Conservation (phyloP, 139 green algal species). For the Volvox reticuliferus region DNA sequence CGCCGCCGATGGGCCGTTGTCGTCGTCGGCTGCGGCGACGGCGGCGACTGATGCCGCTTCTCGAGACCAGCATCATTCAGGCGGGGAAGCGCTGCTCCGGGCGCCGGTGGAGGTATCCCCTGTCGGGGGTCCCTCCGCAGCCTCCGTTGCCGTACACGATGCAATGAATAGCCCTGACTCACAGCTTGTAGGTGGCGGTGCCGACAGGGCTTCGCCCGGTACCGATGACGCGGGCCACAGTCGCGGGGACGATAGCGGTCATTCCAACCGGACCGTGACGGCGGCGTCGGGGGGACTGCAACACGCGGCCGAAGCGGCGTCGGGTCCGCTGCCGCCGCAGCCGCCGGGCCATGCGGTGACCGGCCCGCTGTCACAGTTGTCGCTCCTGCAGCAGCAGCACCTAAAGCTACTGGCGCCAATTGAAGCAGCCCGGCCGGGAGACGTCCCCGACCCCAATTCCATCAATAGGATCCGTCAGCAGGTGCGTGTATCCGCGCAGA, state of each 20-base stretch:
- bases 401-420: slow-evolving; percentile 32
- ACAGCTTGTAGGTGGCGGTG: not conserved
- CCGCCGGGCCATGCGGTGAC: not conserved
- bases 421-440: slow-evolving; percentile 24
- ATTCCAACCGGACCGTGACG: not conserved
- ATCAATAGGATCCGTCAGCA: slow-evolving; percentile 45
- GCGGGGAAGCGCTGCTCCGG: not conserved
- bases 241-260: not conserved
- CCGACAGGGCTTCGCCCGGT: not conserved
- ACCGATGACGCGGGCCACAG: not conserved
- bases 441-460: slow-evolving; percentile 33
- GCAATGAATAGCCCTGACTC: slow-evolving; percentile 42
- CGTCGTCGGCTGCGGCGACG: too few species aligned
- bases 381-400: slow-evolving; percentile 34
- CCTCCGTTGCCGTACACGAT: slow-evolving; percentile 9
- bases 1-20: too few species aligned
- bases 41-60: too few species aligned
- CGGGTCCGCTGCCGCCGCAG: not conserved
- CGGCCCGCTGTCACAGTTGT: not conserved
- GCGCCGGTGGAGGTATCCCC: not conserved
- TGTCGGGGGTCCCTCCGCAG: not conserved
- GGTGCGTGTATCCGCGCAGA: not conserved
- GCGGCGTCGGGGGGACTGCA: not conserved
- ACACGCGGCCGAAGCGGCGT: not conserved
- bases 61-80: too few species aligned